These are phyloP conservation scores for Kokia cookei DNA, from an alignment of 441 rosid species.

Conservation along the genomic window DNA sequence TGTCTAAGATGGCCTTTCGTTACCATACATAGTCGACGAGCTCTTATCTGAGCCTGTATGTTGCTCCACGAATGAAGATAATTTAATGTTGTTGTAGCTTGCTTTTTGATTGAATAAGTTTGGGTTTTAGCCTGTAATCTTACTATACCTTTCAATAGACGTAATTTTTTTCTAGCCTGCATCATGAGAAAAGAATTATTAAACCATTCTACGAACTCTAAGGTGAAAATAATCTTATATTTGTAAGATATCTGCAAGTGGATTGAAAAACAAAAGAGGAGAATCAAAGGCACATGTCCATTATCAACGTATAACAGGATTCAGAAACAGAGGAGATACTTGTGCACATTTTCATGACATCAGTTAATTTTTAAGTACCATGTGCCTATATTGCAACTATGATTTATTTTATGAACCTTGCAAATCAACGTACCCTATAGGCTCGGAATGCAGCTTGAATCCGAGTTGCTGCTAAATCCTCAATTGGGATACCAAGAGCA, in stretches of 20 bases:
- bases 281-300: slow-evolving; percentile 4
- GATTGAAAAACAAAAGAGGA: background rate
- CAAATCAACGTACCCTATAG: slow-evolving; percentile 42
- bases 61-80: slow-evolving; percentile 86
- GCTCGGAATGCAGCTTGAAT: slow-evolving; percentile 90
- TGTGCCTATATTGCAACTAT: background rate
- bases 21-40: slow-evolving; percentile 76
- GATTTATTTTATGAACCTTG: background rate
- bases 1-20: slow-evolving; percentile 61
- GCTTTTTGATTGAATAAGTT: slow-evolving; percentile 47
- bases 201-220: background rate
- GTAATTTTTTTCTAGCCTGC: slow-evolving; percentile 72
- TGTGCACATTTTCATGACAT: background rate
- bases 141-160: slow-evolving; percentile 56
- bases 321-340: background rate
- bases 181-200: slow-evolving; percentile 12
- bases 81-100: slow-evolving; percentile 50
- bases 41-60: slow-evolving; percentile 59
- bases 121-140: slow-evolving; percentile 47
- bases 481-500: slow-evolving; percentile 39
- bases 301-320: background rate
- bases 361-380: background rate
- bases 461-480: slow-evolving; percentile 76
- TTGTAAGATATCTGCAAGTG: background rate
- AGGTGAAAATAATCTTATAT: background rate